Percentiles rank a stretch among this genome's conserved stretches.
These are phyloP conservation scores for Curvularia hawaiiensis DNA, from an alignment of 2,329 filamentous ascomycete species.

Conservation along the genomic window DNA sequence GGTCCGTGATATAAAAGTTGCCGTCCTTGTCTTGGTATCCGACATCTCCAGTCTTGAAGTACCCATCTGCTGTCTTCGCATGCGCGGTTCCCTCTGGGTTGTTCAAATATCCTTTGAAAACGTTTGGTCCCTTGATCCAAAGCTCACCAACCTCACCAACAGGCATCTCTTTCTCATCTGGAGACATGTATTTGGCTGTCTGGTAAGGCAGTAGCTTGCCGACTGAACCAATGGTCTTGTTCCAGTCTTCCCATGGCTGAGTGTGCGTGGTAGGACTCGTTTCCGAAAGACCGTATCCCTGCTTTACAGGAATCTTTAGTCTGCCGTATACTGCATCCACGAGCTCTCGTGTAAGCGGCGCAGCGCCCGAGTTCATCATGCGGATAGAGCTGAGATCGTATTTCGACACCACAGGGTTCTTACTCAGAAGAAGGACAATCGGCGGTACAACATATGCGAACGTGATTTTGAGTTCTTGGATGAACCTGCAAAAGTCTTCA, in stretches of 20 bases:
- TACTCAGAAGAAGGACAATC: slow-evolving; percentile 78
- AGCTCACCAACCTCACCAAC: slow-evolving; percentile 63
- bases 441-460: slow-evolving; percentile 85
- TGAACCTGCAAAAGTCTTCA: slow-evolving; percentile 74
- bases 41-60: slow-evolving; percentile 90
- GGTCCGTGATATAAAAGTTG: slow-evolving; percentile 90
- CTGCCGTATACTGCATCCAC: slow-evolving; percentile 76
- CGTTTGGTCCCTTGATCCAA: slow-evolving; percentile 78
- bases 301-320: slow-evolving; percentile 81
- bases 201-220: slow-evolving; percentile 80
- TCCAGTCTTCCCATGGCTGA: slow-evolving; percentile 77
- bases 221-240: slow-evolving; percentile 75
- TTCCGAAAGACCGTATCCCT: slow-evolving; percentile 90
- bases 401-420: slow-evolving; percentile 76
- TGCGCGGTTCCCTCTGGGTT: slow-evolving; percentile 72
- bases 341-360: slow-evolving; percentile 80
- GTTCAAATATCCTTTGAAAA: slow-evolving; percentile 80
- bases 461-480: slow-evolving; percentile 76
- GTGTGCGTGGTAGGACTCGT: slow-evolving; percentile 80
- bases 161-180: slow-evolving; percentile 62
- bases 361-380: slow-evolving; percentile 87
- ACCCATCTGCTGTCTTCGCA: slow-evolving; percentile 76
- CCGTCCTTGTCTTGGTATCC: slow-evolving; percentile 77
- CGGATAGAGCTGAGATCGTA: slow-evolving; percentile 81
- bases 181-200: slow-evolving; percentile 78